Evolutionary conservation across 2,329 filamentous ascomycete genomes (phyloP), one percentile per base, ranked within the genome.

Genomic region (Botrytis sinoallii): DNA sequence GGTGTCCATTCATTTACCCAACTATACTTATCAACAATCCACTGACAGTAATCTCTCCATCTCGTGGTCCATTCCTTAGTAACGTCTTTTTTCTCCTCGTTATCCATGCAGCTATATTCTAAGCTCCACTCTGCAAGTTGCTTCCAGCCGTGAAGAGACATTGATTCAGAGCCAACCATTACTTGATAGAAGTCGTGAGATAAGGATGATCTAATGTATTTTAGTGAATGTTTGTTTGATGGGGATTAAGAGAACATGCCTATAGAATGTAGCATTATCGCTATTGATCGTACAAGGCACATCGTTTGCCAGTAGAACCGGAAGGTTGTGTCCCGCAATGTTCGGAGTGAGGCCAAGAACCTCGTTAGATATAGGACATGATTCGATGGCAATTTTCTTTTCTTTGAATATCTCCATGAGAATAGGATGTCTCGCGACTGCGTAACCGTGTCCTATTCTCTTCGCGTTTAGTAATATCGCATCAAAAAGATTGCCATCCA

Each of bases 101-200:
- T 77, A 38, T 81, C 81, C 79, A 90, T 82, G 77, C 88, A 90
- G 1, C 88, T 84, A 79, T 91, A 88, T 73, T 89, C 84, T 22
- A 91, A 82, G 77, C 89, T 91, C 89, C 89, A 91, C 76, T 87
- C 82, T 25, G 85, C 84, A 35, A 91, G 85, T 81, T 93, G 91
- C 79, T 91, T 91, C 90, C 91, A 92, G 61, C 91, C 91, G 75
- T 88, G 88, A 0, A 94, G 81, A 29, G 86, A 88, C 86, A 94
- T 92, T 73, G 88, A 86, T 20, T 86, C 84, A 63, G 89, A 89
- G 66, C 92, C 92, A 12, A 92, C 86, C 85, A 94, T 89, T 74
- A 91, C 86, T 79, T 94, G 92, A 80, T 93, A 94, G 79, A 94
- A 93, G 79, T 94, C 92, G 76, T 93, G 91, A 1, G 90, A 91